Evolutionary conservation across 202 grass and related monocot genomes (phyloP).

Genomic region (Panicum virgatum): DNA sequence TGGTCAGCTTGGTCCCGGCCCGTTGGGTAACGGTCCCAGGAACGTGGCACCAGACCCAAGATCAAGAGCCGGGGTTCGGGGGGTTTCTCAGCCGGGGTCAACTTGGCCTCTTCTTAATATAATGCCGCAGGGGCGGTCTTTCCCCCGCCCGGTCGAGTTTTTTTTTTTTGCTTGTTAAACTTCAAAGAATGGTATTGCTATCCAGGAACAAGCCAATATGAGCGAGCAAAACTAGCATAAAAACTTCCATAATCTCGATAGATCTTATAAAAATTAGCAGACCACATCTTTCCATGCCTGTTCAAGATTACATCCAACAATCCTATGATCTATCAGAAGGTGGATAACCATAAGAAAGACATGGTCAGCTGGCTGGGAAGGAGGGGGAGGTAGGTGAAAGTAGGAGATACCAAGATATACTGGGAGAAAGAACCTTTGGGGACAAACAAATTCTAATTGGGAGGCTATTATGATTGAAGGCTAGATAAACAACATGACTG

Average conservation of each 20-base stretch:
- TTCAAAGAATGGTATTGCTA: slow-evolving; percentile 18
- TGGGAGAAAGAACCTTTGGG: background rate
- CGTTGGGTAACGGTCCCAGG: no score
- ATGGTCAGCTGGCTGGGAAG: background rate
- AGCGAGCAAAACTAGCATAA: background rate
- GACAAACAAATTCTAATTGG: background rate
- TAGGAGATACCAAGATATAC: background rate
- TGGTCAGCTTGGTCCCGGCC: no score
- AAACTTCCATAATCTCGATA: background rate
- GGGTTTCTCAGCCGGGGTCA: no score
- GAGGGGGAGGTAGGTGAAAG: background rate
- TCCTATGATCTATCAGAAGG: background rate
- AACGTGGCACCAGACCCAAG: no score
- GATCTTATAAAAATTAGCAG: slow-evolving; percentile 5
- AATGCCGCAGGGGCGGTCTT: no score
- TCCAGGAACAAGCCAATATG: background rate
- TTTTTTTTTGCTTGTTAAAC: no score
- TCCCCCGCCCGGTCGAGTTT: no score
- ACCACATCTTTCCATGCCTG: background rate
- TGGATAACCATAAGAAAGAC: background rate
- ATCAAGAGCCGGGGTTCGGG: no score
- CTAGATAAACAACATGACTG: background rate
- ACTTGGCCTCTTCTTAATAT: no score
- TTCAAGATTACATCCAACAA: slow-evolving; percentile 24
- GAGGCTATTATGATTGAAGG: background rate